These are phyloP conservation scores for Saccharomycopsis hybrid DNA, from an alignment of 1,139 yeast species.

Conservation along the genomic window DNA sequence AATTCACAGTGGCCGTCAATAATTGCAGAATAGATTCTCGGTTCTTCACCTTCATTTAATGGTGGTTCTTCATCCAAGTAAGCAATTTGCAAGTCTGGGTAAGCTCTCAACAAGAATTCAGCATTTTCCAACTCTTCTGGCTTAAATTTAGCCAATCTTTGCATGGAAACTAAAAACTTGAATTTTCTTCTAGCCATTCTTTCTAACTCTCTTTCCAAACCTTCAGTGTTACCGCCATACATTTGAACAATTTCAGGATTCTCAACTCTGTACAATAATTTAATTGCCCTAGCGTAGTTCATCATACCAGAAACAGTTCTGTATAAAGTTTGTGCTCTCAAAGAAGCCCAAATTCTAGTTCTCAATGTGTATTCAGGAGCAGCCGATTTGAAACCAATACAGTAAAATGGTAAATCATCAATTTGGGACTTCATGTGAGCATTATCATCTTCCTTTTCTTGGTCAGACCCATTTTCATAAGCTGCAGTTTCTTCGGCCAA, in stretches of 20 bases:
- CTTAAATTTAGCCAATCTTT: conserved; percentile 92
- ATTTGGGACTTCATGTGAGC: conserved; percentile 80
- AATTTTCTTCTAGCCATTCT: conserved; percentile 99
- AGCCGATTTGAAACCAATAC: conserved; percentile 98
- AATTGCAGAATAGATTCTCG: conserved; percentile 91
- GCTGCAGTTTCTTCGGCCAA: conserved; percentile 97
- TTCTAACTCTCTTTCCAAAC: conserved; percentile 90
- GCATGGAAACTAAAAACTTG: conserved; percentile 96
- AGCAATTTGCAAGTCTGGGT: conserved; percentile 97
- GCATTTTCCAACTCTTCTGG: conserved; percentile 98
- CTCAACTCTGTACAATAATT: conserved; percentile 94
- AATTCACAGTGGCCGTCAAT: conserved; percentile 98
- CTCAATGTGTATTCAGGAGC: conserved; percentile 98
- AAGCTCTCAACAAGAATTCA: conserved; percentile 94
- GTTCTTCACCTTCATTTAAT: conserved; percentile 91
- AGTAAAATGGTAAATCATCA: conserved; percentile 96
- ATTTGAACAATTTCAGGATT: conserved; percentile 98
- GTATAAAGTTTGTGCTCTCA: conserved; percentile 95
- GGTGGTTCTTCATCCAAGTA: conserved; percentile 94
- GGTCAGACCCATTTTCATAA: conserved; percentile 62
- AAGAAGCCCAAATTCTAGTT: conserved; percentile 98
- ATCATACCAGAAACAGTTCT: conserved; percentile 98
- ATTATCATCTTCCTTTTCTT: conserved; percentile 60
- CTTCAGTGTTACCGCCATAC: conserved; percentile 97
- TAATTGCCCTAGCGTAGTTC: conserved; percentile 98